Evolutionary conservation across 2,329 filamentous ascomycete species (phyloP), one percentile per base, ranked within the genome.

Genomic region (Didymella keratinophila): DNA sequence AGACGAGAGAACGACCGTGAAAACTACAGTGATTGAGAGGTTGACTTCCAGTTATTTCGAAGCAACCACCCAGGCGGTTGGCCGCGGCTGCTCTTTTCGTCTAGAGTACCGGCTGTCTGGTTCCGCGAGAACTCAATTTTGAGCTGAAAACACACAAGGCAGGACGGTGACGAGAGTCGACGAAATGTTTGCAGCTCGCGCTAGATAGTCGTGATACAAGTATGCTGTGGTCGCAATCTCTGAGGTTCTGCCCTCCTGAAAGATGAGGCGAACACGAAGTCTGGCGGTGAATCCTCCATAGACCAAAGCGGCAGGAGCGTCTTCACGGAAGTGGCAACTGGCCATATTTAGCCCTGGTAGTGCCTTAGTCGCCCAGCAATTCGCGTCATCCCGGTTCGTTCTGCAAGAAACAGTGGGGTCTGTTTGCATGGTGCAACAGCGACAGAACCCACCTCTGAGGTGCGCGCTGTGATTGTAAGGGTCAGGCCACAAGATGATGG

Each of bases 261-360:
- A 56, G 43, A 27, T 52, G 50, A 52, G 50, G 50, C 51, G 56
- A 30, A 49, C 44, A 34, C 43, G 28, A 52, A 28, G 16, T 49
- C 30, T 57, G 52, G 53, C 21, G 57, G 56, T 54, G 53, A 50
- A 41, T 20, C 52, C 21, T 21, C 53, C 47, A 53, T 20, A 12
- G 47, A 61, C 57, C 30, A 49, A 66, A 65, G 49, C 25, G 58
- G 63, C 46, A 69, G 53, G 62, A 62, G 65, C 50, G 56, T 55
- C 53, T 45, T 39, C 34, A 44, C 34, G 37, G 52, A 62, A 62
- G 66, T 48, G 41, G 34, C 49, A 44, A 51, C n/a, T 52, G 36
- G 55, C 59, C 54, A 68, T 65, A 69, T 66, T 58, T 66, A 69
- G 64, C 53, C 51, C 56, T 46, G 28, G 55, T 57, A 46, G 52